phyloP scores from a whole-genome alignment of 805 yeast species.

The Candida odintsovae region DNA sequence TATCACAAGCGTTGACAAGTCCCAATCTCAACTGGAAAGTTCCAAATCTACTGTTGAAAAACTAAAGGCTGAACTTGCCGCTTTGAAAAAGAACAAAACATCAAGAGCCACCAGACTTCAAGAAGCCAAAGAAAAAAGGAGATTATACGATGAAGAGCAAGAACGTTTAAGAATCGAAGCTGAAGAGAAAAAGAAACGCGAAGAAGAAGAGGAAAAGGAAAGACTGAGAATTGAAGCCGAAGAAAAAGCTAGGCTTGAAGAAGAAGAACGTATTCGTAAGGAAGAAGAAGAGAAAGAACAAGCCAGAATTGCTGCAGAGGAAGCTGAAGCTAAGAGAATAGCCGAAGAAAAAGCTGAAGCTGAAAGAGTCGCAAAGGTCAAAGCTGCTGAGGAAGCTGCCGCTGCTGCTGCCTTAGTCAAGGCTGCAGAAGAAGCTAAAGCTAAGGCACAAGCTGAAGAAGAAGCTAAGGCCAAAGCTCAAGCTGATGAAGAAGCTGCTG shows the following conservation, averaged over 20 bases:
- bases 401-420: too few species aligned
- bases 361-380: background rate
- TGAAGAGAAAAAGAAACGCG: constrained; percentile 12
- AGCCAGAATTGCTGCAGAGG: constrained; percentile 9
- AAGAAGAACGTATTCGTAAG: constrained; percentile 8
- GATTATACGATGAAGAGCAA: constrained; percentile 16
- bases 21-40: constrained; percentile 13
- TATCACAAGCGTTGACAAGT: constrained; percentile 6
- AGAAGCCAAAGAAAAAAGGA: constrained; percentile 21
- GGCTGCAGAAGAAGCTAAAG: background rate
- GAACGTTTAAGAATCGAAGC: constrained; percentile 11
- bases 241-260: constrained; percentile 52
- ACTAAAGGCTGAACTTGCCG: constrained; percentile 16
- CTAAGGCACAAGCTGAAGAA: background rate
- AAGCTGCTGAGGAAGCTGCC: constrained; percentile 1
- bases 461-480: constrained; percentile 4
- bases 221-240: constrained; percentile 76
- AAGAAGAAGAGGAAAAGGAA: constrained; percentile 40
- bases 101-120: constrained; percentile 18
- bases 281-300: constrained; percentile 5
- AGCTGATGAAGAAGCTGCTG: too few species aligned
- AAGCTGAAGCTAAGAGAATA: constrained; percentile 4
- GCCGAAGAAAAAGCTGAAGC: constrained; percentile 8
- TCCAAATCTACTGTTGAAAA: constrained; percentile 13
- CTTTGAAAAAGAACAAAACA: constrained; percentile 16